These are phyloP conservation scores for Saxophila tyrrhenica DNA, from an alignment of 495 filamentous ascomycete genomes.

Conservation along the genomic window DNA sequence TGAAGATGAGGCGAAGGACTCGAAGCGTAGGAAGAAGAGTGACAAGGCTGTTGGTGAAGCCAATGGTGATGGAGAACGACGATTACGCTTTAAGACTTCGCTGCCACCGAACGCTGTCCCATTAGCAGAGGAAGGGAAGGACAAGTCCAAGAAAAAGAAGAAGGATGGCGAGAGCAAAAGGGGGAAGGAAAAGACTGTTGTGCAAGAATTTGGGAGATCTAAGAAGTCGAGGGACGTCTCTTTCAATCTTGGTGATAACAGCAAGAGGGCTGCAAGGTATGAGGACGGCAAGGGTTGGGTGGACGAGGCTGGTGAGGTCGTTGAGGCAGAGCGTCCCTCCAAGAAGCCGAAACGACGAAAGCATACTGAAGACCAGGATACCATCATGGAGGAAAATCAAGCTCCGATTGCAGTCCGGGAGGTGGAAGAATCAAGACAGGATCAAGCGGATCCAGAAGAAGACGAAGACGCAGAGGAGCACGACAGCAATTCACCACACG, in stretches of 20 bases:
- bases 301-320: conserved; percentile 62
- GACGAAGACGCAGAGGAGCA: not conserved
- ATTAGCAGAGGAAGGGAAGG: conserved; percentile 33
- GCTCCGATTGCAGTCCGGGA: not conserved
- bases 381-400: too few species aligned
- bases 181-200: conserved; percentile 44
- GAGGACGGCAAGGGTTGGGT: conserved; percentile 82
- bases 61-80: not conserved
- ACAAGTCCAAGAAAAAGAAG: conserved; percentile 44
- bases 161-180: conserved; percentile 31
- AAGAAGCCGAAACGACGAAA: conserved; percentile 16
- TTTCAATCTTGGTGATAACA: conserved; percentile 40
- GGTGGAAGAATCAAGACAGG: not conserved
- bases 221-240: conserved; percentile 64
- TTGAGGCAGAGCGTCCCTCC: conserved; percentile 41
- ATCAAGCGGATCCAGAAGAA: not conserved
- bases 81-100: conserved; percentile 10
- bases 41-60: conserved; percentile 6
- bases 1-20: conserved; percentile 34
- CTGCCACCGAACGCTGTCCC: conserved; percentile 10
- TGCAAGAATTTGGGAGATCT: conserved; percentile 76
- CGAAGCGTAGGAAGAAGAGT: conserved; percentile 37
- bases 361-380: conserved; percentile 3
- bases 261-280: conserved; percentile 40
- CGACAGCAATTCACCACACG: too few species aligned